Conservation (phyloP, 2,329 filamentous ascomycete species). For the Xylaria sp. region DNA sequence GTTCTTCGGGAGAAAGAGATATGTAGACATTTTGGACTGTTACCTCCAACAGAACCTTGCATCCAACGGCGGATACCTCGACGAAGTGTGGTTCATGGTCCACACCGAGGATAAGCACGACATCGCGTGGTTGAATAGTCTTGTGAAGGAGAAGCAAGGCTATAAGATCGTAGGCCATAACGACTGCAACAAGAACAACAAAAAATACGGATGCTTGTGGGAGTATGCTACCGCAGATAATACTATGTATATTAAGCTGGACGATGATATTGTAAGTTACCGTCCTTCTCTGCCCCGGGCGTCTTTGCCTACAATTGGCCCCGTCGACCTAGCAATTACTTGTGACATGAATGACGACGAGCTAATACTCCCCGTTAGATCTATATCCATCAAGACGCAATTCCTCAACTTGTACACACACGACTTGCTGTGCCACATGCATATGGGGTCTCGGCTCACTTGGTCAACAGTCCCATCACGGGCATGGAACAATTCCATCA, state of each 20-base stretch:
- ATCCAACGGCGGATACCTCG: constrained; percentile 56
- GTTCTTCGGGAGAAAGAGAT: constrained; percentile 57
- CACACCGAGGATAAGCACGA: constrained; percentile 54
- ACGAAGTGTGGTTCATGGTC: constrained; percentile 57
- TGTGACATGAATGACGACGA: constrained; percentile 13
- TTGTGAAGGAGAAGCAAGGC: constrained; percentile 50
- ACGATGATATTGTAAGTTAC: constrained; percentile 56
- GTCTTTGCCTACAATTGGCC: too few relatives aligned
- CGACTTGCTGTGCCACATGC: constrained; percentile 61
- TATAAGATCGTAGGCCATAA: constrained; percentile 52
- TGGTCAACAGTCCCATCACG: constrained; percentile 66
- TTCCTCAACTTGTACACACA: constrained; percentile 64
- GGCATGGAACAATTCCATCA: constrained; percentile 64
- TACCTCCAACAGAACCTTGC: constrained; percentile 57
- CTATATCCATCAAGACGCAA: constrained; percentile 51
- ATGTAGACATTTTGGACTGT: constrained; percentile 59
- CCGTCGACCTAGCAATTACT: not conserved
- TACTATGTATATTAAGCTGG: constrained; percentile 56
- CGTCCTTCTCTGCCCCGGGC: not conserved
- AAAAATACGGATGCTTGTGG: constrained; percentile 51
- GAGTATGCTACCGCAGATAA: constrained; percentile 46
- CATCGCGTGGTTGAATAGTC: constrained; percentile 52
- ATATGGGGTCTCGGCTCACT: constrained; percentile 63
- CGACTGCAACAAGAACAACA: constrained; percentile 46
- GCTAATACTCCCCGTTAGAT: constrained; percentile 32